Evolutionary conservation across 169 alveolate genomes (phyloP).

Genomic region (Plasmodium falciparum): DNA sequence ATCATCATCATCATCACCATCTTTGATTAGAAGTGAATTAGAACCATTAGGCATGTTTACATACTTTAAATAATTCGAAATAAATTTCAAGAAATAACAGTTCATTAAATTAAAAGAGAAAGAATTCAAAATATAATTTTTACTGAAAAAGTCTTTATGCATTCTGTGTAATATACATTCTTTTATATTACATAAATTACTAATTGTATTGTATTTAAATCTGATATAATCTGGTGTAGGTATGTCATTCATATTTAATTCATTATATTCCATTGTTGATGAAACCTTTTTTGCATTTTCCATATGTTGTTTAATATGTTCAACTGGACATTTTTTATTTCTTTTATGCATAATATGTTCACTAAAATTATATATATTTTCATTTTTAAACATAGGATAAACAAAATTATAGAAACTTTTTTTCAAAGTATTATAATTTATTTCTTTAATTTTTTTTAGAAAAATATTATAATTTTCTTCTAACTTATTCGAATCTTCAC

Average conservation of each 20-base stretch:
- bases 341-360: no score
- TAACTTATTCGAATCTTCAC: not conserved
- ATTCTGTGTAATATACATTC: slow-evolving; percentile 12
- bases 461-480: slow-evolving; percentile 11
- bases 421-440: slow-evolving; percentile 35
- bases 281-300: no score
- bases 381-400: slow-evolving; percentile 31
- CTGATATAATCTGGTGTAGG: not conserved
- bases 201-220: slow-evolving; percentile 46
- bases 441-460: slow-evolving; percentile 9
- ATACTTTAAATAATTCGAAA: slow-evolving; percentile 16
- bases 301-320: no score
- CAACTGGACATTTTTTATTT: no score
- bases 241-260: not conserved
- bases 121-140: slow-evolving; percentile 33
- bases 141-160: slow-evolving; percentile 34
- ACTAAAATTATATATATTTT: not conserved
- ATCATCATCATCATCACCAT: not conserved
- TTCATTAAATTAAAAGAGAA: slow-evolving; percentile 67
- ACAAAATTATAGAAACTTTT: slow-evolving; percentile 26
- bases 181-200: slow-evolving; percentile 33
- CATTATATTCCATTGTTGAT: no score
- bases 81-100: slow-evolving; percentile 19
- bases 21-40: not conserved
- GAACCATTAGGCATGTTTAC: not conserved